A percentile compares a stretch with the other conserved stretches of the same genome.
Evolutionary conservation across 192 early-diverging fungal species (phyloP).

Genomic region (Kappamyces sp.): DNA sequence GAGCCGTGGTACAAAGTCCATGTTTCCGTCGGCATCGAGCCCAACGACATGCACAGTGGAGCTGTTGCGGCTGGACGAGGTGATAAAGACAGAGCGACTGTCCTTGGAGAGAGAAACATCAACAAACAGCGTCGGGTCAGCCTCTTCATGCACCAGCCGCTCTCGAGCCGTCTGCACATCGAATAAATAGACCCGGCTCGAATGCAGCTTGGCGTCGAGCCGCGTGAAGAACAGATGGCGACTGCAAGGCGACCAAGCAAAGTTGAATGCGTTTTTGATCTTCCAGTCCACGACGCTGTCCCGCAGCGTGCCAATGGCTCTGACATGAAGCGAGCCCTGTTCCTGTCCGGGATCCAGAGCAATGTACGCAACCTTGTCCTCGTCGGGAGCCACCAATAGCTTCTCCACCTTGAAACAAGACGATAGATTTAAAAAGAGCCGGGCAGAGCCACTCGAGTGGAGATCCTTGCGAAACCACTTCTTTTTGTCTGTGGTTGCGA

Average conservation of each 20-base stretch:
- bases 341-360: not conserved
- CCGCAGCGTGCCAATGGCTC: not conserved
- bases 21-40: not conserved
- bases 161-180: not conserved
- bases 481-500: no score
- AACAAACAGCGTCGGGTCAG: slow-evolving; percentile 6
- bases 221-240: not conserved
- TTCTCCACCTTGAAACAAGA: no score
- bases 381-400: not conserved
- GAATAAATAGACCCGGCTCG: not conserved
- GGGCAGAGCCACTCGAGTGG: no score
- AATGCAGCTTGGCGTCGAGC: slow-evolving; percentile 5
- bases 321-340: slow-evolving; percentile 4
- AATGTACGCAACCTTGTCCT: slow-evolving; percentile 4
- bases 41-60: not conserved
- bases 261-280: slow-evolving; percentile 8
- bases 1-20: not conserved
- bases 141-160: not conserved
- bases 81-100: not conserved
- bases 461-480: no score
- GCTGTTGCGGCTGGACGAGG: not conserved
- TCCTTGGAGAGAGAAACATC: slow-evolving; percentile 11
- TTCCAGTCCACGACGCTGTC: not conserved
- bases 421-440: no score
- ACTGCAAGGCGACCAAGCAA: slow-evolving; percentile 1